These are phyloP conservation scores for Polygonum aviculare DNA, from an alignment of 148 eudicot genomes.

Conservation along the genomic window DNA sequence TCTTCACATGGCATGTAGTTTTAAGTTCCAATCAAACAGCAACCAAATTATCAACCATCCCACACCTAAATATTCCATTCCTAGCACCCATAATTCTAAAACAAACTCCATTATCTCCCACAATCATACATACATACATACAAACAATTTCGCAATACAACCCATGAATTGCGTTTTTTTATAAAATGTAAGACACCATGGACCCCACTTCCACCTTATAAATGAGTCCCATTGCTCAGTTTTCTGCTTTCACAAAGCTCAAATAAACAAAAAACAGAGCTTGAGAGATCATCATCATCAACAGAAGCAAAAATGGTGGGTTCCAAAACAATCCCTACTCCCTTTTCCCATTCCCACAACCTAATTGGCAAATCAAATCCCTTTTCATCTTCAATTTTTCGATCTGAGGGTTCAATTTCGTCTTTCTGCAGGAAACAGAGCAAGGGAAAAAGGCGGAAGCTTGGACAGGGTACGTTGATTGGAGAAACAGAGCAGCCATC, in stretches of 20 bases:
- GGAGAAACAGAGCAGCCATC: constrained; percentile 22
- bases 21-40: not conserved
- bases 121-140: too few relatives aligned
- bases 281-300: not conserved
- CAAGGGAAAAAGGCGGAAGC: constrained; percentile 9
- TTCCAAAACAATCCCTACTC: not conserved
- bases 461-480: constrained; percentile 33
- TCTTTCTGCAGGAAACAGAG: constrained; percentile 24
- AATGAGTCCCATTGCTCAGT: not conserved
- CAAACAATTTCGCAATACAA: too few relatives aligned
- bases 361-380: not conserved
- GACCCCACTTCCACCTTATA: not conserved
- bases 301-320: not conserved
- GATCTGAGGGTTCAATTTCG: not conserved
- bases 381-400: not conserved
- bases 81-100: too few relatives aligned
- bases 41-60: not conserved
- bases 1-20: not conserved
- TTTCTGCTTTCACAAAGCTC: not conserved
- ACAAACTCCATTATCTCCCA: too few relatives aligned
- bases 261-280: not conserved
- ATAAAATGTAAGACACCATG: not conserved
- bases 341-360: not conserved
- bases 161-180: not conserved
- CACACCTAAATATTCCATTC: not conserved